Conservation (phyloP, 306 rosid genomes). For the Cucurbita argyrosperma region DNA sequence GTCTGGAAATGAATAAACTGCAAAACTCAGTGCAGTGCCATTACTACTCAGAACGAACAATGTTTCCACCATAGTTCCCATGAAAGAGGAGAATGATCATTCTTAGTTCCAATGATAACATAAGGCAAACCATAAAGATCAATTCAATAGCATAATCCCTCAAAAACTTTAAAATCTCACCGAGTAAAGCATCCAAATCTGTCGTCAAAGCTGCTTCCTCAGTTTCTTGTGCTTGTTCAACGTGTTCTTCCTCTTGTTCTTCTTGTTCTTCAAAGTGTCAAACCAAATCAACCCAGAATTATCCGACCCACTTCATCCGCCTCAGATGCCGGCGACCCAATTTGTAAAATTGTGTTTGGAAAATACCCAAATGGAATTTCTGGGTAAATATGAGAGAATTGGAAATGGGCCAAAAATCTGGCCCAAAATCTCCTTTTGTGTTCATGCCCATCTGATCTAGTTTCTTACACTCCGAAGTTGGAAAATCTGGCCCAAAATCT, state of each 20-base stretch:
- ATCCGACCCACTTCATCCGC: slow-evolving; percentile 19
- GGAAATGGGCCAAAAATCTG: background rate
- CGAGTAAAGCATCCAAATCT: slow-evolving; percentile 22
- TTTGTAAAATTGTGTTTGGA: slow-evolving; percentile 14
- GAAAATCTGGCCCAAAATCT: background rate
- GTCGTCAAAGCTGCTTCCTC: slow-evolving; percentile 48
- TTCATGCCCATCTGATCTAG: slow-evolving; percentile 1
- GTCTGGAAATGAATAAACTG: too few relatives aligned
- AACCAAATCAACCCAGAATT: slow-evolving; percentile 42
- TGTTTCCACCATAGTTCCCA: background rate
- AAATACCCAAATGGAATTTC: slow-evolving; percentile 33
- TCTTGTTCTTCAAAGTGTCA: slow-evolving; percentile 71
- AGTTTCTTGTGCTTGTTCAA: slow-evolving; percentile 38
- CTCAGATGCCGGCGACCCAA: slow-evolving; percentile 14
- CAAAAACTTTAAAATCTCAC: slow-evolving; percentile 14
- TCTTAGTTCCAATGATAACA: background rate
- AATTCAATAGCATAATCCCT: background rate
- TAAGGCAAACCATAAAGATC: background rate
- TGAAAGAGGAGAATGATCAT: background rate
- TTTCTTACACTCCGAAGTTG: background rate
- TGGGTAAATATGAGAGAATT: slow-evolving; percentile 21
- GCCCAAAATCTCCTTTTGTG: background rate
- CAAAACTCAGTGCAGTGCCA: background rate
- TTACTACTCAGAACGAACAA: background rate
- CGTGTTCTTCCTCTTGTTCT: slow-evolving; percentile 37